phyloP scores from a whole-genome alignment of 331 rosid species.

The Stylosanthes scabra region DNA sequence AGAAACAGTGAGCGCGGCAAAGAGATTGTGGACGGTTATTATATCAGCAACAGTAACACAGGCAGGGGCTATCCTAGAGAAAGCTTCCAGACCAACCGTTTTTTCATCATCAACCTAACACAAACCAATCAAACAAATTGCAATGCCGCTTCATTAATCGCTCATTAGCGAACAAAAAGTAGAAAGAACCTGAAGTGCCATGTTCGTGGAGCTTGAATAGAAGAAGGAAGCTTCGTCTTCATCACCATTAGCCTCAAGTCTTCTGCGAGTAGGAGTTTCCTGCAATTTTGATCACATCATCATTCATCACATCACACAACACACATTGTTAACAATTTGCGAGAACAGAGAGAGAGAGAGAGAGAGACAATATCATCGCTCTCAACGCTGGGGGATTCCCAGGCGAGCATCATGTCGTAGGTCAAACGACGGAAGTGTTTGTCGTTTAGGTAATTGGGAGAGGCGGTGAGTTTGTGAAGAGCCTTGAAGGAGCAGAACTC shows the following conservation, averaged over 20 bases:
- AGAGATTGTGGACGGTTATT: constrained; percentile 82
- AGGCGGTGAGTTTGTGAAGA: constrained; percentile 46
- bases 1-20: constrained; percentile 72
- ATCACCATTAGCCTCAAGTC: constrained; percentile 55
- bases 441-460: constrained; percentile 61
- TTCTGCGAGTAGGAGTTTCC: constrained; percentile 55
- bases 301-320: neutral
- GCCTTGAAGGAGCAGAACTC: constrained; percentile 84
- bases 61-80: constrained; percentile 89
- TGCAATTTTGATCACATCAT: constrained; percentile 42
- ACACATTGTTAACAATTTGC: neutral
- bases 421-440: constrained; percentile 72
- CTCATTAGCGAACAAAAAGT: neutral
- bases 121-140: neutral
- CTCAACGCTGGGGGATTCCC: constrained; percentile 81
- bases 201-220: constrained; percentile 78
- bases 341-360: neutral
- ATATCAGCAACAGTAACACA: constrained; percentile 79
- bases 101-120: constrained; percentile 75
- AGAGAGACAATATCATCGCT: constrained; percentile 31
- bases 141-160: neutral
- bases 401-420: constrained; percentile 94
- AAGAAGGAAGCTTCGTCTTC: constrained; percentile 83
- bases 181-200: constrained; percentile 81
- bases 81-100: constrained; percentile 89